Percentiles rank a stretch among this genome's conserved stretches.
Evolutionary conservation across 2,329 filamentous ascomycete genomes (phyloP).

Genomic region (Pyrenochaeta sp.): DNA sequence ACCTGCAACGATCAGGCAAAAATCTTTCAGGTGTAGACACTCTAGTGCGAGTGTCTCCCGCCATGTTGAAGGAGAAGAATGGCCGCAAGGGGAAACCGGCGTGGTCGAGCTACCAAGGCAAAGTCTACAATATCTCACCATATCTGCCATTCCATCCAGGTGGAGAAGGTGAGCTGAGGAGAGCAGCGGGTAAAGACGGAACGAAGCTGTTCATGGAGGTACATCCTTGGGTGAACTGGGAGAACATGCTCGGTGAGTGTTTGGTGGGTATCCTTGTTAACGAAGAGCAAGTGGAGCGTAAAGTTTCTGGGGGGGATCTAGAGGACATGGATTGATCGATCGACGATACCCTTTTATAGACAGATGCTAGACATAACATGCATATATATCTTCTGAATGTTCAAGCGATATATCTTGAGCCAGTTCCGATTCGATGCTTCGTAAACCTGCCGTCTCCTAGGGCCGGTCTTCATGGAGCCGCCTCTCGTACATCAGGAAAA

Average conservation of each 20-base stretch:
- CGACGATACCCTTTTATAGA: slow-evolving; percentile 28
- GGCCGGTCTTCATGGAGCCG: too few species aligned
- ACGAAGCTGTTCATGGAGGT: slow-evolving; percentile 68
- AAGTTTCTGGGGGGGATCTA: slow-evolving; percentile 43
- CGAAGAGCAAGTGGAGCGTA: slow-evolving; percentile 54
- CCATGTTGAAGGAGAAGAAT: slow-evolving; percentile 77
- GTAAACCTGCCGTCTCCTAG: too few species aligned
- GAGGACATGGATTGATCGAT: slow-evolving; percentile 67
- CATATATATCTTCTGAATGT: too few species aligned
- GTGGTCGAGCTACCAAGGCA: slow-evolving; percentile 88
- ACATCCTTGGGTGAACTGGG: slow-evolving; percentile 74
- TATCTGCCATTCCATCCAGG: slow-evolving; percentile 93
- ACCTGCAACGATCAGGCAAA: slow-evolving; percentile 74
- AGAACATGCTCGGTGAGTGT: slow-evolving; percentile 69
- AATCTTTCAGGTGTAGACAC: slow-evolving; percentile 60
- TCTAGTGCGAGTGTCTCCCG: slow-evolving; percentile 78
- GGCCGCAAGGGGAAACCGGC: slow-evolving; percentile 85
- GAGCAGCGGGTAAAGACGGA: slow-evolving; percentile 76
- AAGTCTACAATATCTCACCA: slow-evolving; percentile 92
- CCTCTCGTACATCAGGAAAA: too few species aligned
- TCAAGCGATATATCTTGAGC: too few species aligned
- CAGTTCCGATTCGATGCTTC: too few species aligned
- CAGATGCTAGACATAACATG: too few species aligned
- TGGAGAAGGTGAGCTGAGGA: slow-evolving; percentile 80
- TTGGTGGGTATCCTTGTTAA: slow-evolving; percentile 67